Percentiles rank a stretch among this genome's conserved stretches.
Conservation (phyloP, 148 eudicot species). For the Vaccinium macrocarpon region DNA sequence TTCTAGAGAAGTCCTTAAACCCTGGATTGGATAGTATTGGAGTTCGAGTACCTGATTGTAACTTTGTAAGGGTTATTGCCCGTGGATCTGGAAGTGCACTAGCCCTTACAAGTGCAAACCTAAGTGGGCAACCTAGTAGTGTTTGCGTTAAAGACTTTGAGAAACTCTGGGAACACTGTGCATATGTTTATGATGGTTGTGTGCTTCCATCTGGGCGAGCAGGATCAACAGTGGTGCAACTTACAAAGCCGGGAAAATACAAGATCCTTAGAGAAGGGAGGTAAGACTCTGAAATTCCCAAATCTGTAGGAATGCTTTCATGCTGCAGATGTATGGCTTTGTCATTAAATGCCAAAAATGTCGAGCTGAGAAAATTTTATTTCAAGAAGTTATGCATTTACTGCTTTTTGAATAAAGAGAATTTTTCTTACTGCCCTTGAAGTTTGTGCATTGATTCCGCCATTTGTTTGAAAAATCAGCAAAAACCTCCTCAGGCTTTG, state of each 20-base stretch:
- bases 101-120: slow-evolving; percentile 96
- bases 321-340: background rate
- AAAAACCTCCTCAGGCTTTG: background rate
- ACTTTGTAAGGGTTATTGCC: slow-evolving; percentile 67
- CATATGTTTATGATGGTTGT: slow-evolving; percentile 73
- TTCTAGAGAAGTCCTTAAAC: slow-evolving; percentile 80
- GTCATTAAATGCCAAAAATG: background rate
- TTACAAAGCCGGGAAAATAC: slow-evolving; percentile 58
- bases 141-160: slow-evolving; percentile 69
- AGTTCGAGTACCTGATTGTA: slow-evolving; percentile 75
- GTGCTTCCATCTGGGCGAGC: slow-evolving; percentile 85
- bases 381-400: background rate
- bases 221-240: slow-evolving; percentile 86
- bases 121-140: slow-evolving; percentile 88
- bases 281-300: slow-evolving; percentile 32
- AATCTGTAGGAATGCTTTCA: background rate
- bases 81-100: slow-evolving; percentile 75
- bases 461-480: background rate
- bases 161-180: slow-evolving; percentile 83
- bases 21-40: slow-evolving; percentile 77
- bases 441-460: background rate
- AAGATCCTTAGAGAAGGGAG: slow-evolving; percentile 85
- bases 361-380: background rate
- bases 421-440: background rate
- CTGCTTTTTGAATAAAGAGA: background rate